phyloP scores from a whole-genome alignment of 2,329 filamentous ascomycete genomes.

The Verruconis gallopava region DNA sequence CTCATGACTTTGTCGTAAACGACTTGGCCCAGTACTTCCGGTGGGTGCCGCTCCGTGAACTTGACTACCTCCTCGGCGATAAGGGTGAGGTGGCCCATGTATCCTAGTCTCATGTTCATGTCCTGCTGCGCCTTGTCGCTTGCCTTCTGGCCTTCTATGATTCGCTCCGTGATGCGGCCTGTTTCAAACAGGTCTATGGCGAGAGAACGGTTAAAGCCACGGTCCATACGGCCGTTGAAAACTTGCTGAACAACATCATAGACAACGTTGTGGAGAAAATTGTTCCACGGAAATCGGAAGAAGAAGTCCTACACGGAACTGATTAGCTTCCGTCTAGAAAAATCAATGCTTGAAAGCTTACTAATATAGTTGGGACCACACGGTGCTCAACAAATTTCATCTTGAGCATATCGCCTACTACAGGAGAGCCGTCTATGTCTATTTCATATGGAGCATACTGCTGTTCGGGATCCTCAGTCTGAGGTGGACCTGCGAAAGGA shows the following conservation, averaged over 20 bases:
- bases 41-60: slow-evolving; percentile 87
- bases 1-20: slow-evolving; percentile 84
- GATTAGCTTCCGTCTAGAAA: slow-evolving; percentile 1
- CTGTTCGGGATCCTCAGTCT: slow-evolving; percentile 20
- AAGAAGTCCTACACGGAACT: slow-evolving; percentile 66
- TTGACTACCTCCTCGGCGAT: slow-evolving; percentile 98
- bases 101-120: slow-evolving; percentile 83
- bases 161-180: slow-evolving; percentile 78
- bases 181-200: slow-evolving; percentile 88
- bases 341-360: slow-evolving; percentile 36
- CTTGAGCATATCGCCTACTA: slow-evolving; percentile 90
- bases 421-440: slow-evolving; percentile 53
- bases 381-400: slow-evolving; percentile 91
- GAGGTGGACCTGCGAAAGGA: slow-evolving; percentile 19
- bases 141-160: slow-evolving; percentile 76
- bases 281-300: slow-evolving; percentile 98
- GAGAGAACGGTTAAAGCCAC: slow-evolving; percentile 78
- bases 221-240: slow-evolving; percentile 96
- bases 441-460: slow-evolving; percentile 35
- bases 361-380: slow-evolving; percentile 89
- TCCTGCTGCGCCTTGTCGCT: slow-evolving; percentile 77
- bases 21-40: slow-evolving; percentile 69
- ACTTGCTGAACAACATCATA: slow-evolving; percentile 99
- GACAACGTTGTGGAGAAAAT: slow-evolving; percentile 97
- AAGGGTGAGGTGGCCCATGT: slow-evolving; percentile 95